Evolutionary conservation across 2,329 filamentous ascomycete genomes (phyloP).

Genomic region (Aspergillus clavatus): DNA sequence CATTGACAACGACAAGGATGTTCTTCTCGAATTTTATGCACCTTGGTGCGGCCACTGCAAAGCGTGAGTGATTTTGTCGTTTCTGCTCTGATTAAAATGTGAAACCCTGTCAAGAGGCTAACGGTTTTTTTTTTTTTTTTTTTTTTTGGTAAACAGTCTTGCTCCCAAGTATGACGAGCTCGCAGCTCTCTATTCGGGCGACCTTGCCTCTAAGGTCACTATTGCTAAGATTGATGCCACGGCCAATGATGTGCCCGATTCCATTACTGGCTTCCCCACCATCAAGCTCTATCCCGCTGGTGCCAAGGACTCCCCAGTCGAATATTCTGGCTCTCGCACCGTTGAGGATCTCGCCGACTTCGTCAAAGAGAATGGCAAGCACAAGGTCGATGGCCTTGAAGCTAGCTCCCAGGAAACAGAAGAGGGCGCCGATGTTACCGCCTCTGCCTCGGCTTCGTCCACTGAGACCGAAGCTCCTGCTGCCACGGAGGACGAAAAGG

Average conservation of each 20-base stretch:
- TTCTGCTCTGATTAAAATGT: too few relatives aligned
- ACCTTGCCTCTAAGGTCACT: constrained; percentile 55
- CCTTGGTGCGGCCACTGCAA: constrained; percentile 74
- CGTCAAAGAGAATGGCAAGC: constrained; percentile 90
- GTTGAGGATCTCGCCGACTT: constrained; percentile 89
- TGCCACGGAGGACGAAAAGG: constrained; percentile 22
- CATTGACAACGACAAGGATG: constrained; percentile 91
- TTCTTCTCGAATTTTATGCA: constrained; percentile 96
- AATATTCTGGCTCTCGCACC: constrained; percentile 82
- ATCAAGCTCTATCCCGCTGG: constrained; percentile 97
- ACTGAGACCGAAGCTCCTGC: constrained; percentile 17
- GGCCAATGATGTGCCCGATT: constrained; percentile 90
- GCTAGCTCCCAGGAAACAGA: constrained; percentile 54
- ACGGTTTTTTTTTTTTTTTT: too few relatives aligned
- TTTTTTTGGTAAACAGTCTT: constrained; percentile 47
- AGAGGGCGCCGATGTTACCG: constrained; percentile 33
- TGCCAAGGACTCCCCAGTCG: constrained; percentile 75
- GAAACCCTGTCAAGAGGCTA: constrained; percentile 1
- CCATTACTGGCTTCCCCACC: constrained; percentile 96
- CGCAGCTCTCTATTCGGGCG: constrained; percentile 51
- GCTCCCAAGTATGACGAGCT: constrained; percentile 65
- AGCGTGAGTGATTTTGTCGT: constrained; percentile 48
- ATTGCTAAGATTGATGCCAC: constrained; percentile 94
- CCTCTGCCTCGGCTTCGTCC: constrained; percentile 19
- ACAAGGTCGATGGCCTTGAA: constrained; percentile 66